A percentile compares a stretch with the other conserved stretches of the same genome.
phyloP scores from a whole-genome alignment of 176 grass and related monocot genomes.

The Thinopyrum elongatum region DNA sequence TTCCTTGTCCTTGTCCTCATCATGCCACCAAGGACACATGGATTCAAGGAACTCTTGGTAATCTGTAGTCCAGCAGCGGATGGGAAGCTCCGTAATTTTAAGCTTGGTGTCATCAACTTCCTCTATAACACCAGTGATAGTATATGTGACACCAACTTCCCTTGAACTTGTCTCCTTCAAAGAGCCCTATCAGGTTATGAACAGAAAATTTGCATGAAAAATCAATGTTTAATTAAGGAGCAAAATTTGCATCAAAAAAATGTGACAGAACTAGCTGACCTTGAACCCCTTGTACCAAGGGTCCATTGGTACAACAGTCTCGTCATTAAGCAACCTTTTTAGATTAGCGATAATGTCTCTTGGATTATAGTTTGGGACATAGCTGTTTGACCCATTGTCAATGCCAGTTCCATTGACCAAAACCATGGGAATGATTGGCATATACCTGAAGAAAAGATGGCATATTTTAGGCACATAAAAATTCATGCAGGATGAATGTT shows the following conservation, averaged over 20 bases:
- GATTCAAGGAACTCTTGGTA: constrained; percentile 66
- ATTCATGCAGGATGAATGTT: not conserved
- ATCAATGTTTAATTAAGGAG: not conserved
- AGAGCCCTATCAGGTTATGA: not conserved
- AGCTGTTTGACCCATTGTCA: constrained; percentile 26
- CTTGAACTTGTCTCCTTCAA: too few relatives aligned
- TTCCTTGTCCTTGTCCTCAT: constrained; percentile 21
- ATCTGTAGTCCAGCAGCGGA: constrained; percentile 67
- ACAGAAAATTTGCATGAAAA: too few relatives aligned
- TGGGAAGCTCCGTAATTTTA: constrained; percentile 68
- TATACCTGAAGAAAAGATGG: constrained; percentile 41
- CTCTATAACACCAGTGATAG: constrained; percentile 6
- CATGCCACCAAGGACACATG: constrained; percentile 34
- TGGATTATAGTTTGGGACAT: constrained; percentile 57
- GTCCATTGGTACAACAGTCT: constrained; percentile 45
- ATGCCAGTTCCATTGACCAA: constrained; percentile 50
- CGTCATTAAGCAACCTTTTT: constrained; percentile 38
- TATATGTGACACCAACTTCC: too few relatives aligned
- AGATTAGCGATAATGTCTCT: constrained; percentile 57
- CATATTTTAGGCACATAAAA: not conserved
- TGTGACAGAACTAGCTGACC: constrained; percentile 13
- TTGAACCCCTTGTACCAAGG: constrained; percentile 61
- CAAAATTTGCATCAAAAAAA: not conserved
- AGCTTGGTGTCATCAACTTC: constrained; percentile 40
- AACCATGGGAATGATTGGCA: constrained; percentile 58